Conservation (phyloP, 1,284 basidiomycete genomes). For the Puccinia polysora region DNA sequence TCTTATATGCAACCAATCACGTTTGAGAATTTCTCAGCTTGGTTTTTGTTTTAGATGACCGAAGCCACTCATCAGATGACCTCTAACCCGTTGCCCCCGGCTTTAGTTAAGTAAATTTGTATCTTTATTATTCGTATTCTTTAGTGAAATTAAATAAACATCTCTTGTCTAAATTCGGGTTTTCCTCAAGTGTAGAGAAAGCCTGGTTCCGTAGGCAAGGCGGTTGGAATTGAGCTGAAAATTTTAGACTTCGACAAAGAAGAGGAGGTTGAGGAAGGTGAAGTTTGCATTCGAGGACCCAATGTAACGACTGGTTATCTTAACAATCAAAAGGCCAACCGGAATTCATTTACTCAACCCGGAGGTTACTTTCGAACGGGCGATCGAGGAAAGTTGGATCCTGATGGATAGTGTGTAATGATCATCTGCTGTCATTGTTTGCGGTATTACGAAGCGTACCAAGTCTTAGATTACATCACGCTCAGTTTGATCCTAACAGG, state of each 20-base stretch:
- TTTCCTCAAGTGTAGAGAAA: conserved; percentile 49
- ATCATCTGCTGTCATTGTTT: not conserved
- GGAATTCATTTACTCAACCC: conserved; percentile 52
- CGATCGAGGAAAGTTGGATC: conserved; percentile 63
- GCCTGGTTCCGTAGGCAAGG: conserved; percentile 56
- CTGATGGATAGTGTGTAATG: conserved; percentile 56
- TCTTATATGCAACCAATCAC: too few relatives aligned
- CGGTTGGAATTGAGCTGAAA: conserved; percentile 56
- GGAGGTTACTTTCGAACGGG: conserved; percentile 60
- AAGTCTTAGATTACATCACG: not conserved
- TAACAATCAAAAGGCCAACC: conserved; percentile 55
- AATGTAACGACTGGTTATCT: conserved; percentile 57
- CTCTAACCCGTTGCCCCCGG: conserved; percentile 53
- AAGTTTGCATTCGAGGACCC: conserved; percentile 56
- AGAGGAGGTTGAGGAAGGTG: conserved; percentile 54
- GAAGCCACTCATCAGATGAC: conserved; percentile 57
- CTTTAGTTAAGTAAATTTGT: conserved; percentile 20
- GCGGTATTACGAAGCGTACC: conserved; percentile 59
- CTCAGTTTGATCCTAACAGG: conserved; percentile 47
- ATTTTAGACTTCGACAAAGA: conserved; percentile 53
- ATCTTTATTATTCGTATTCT: not conserved
- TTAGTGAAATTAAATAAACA: too few relatives aligned
- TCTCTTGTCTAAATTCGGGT: not conserved
- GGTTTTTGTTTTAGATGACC: conserved; percentile 42
- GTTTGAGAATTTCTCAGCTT: too few relatives aligned